Evolutionary conservation across 495 filamentous ascomycete genomes (phyloP), one percentile per base, ranked within the genome.

Genomic region (Hamigera avellanea): DNA sequence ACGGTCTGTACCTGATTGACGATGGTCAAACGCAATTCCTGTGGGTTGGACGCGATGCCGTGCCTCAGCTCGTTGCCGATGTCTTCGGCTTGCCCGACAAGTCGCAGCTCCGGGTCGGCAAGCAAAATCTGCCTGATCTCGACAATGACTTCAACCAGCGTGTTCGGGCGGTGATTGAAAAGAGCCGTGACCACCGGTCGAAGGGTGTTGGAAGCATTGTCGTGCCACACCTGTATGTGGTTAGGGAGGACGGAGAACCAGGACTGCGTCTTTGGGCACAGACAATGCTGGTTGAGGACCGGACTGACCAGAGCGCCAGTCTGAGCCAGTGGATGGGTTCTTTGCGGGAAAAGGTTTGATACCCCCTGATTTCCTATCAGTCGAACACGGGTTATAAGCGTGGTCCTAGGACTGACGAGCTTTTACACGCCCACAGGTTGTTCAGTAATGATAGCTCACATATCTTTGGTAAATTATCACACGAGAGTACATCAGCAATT

Each of bases 81-180:
- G 93, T 96, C 12, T 96, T 98, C 54, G 89, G 86, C 7, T 64
- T 86, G 25, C 64, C 72, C 15, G 86, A 94, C 54, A 73, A 81
- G 44, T 76, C 74, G 13, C 78, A 83, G 51, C 64, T 98, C 41
- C 85, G 85, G 45, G 83, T 95, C 45, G 91, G 91, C 53, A 98
- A 98, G 73, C 78, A 76, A 17, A 74, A 70, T 14, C 54, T 96
- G 39, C 88, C 88, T 0, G 78, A 86, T 36, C 57, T 96, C 14
- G 91, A 95, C 44, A 91, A 85, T 44, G 93, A 98, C 53, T 94
- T 96, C 73, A 96, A 86, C 62, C 87, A 94, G 63, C 74, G 88
- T 17, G 76, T 98, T 31, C 75, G 91, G 26, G 85, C 82, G 1
- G 84, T 96, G 16, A 59, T 95, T 33, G 78, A 85, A 54, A 98